Percentiles rank a stretch among this genome's conserved stretches.
Conservation (phyloP, 306 rosid genomes). For the Casuarina equisetifolia region DNA sequence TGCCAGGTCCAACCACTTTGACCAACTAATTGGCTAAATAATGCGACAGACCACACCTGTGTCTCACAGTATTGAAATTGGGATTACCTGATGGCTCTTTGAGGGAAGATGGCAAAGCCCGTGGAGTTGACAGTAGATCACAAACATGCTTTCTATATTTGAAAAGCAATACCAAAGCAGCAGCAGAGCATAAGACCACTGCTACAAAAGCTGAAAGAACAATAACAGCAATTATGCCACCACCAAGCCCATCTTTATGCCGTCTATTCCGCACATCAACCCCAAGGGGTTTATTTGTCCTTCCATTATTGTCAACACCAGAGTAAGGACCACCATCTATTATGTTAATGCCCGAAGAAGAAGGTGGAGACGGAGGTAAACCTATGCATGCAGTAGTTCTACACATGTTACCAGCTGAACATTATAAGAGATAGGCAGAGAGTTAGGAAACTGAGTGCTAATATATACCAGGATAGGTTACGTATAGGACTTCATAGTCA, state of each 20-base stretch:
- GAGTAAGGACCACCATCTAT: conserved; percentile 70
- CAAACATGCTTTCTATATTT: conserved; percentile 45
- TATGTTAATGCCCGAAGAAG: conserved; percentile 48
- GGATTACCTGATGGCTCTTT: conserved; percentile 67
- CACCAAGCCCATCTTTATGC: conserved; percentile 56
- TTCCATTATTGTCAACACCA: conserved; percentile 44
- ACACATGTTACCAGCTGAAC: conserved; percentile 22
- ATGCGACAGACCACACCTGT: neutral
- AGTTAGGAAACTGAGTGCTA: conserved; percentile 21
- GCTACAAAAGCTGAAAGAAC: conserved; percentile 57
- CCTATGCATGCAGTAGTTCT: conserved; percentile 48
- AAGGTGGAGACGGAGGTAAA: conserved; percentile 88
- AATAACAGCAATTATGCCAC: conserved; percentile 57
- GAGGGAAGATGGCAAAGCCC: conserved; percentile 42
- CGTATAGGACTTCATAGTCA: conserved; percentile 80
- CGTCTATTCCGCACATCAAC: conserved; percentile 63
- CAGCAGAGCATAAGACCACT: conserved; percentile 53
- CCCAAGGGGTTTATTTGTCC: conserved; percentile 83
- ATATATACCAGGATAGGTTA: conserved; percentile 80
- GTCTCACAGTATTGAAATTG: conserved; percentile 7
- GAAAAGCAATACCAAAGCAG: conserved; percentile 52
- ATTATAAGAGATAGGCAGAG: conserved; percentile 17
- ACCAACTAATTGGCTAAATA: neutral
- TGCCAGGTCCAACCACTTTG: neutral
- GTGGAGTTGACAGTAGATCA: conserved; percentile 41